These are phyloP conservation scores for Erucastrum elatum DNA, from an alignment of 345 rosid genomes.

Conservation along the genomic window DNA sequence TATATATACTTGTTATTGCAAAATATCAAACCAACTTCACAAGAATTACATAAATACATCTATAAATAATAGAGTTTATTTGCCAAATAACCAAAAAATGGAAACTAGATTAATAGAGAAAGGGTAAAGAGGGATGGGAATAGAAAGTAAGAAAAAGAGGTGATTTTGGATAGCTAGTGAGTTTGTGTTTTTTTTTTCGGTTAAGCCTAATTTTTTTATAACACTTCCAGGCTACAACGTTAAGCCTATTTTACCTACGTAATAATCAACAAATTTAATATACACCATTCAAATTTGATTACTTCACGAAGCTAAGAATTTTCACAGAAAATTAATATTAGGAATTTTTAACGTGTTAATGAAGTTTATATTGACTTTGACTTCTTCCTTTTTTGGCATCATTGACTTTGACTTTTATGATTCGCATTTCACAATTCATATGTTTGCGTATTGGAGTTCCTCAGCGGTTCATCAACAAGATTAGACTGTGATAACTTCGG, in stretches of 20 bases:
- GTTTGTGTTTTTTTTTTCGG: too few relatives aligned
- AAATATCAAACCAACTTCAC: constrained; percentile 4
- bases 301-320: background rate
- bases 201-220: too few relatives aligned
- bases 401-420: constrained; percentile 15
- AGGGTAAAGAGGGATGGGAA: too few relatives aligned
- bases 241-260: too few relatives aligned
- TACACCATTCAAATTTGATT: background rate
- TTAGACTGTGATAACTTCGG: background rate
- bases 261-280: background rate
- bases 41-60: background rate
- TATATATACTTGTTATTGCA: background rate
- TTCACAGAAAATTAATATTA: background rate
- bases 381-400: background rate
- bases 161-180: too few relatives aligned
- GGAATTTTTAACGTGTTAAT: background rate
- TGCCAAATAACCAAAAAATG: too few relatives aligned
- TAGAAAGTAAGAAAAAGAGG: too few relatives aligned
- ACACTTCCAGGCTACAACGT: too few relatives aligned
- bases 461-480: background rate
- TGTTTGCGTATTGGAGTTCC: background rate
- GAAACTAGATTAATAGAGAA: too few relatives aligned
- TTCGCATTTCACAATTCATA: background rate
- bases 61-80: background rate
- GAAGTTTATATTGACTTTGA: constrained; percentile 15